Conservation (phyloP, 1,284 basidiomycete species). For the Cryptococcus sp. region DNA sequence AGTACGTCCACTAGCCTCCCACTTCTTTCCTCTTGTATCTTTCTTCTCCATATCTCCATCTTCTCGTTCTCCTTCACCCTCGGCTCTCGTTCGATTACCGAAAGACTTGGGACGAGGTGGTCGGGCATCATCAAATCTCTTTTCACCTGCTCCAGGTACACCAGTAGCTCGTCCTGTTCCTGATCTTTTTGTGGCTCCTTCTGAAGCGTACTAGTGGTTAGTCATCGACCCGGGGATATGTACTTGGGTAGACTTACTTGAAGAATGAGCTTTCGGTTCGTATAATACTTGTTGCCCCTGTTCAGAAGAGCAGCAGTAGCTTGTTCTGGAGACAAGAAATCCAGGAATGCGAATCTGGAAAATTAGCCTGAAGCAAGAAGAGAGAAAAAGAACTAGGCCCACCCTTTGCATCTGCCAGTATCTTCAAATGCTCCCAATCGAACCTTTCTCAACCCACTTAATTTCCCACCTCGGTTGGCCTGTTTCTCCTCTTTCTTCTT, state of each 20-base stretch:
- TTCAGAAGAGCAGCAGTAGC: conserved; percentile 81
- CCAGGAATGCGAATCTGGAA: conserved; percentile 85
- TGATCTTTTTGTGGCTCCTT: conserved; percentile 36
- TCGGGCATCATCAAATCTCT: neutral
- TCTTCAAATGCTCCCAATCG: conserved; percentile 95
- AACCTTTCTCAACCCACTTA: conserved; percentile 75
- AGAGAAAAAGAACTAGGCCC: conserved; percentile 24
- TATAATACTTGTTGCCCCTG: conserved; percentile 73
- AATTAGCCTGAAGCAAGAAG: conserved; percentile 1
- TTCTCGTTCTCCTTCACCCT: neutral
- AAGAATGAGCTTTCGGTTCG: conserved; percentile 79
- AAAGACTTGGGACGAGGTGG: neutral
- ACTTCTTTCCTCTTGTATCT: conserved; percentile 41
- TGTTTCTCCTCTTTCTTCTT: conserved; percentile 9
- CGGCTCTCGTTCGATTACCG: neutral
- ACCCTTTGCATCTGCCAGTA: conserved; percentile 92
- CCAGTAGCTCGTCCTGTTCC: conserved; percentile 5
- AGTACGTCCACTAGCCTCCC: conserved; percentile 53
- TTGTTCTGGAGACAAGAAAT: conserved; percentile 73
- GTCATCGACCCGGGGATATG: conserved; percentile 48
- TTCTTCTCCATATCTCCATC: neutral
- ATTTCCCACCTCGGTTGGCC: conserved; percentile 43
- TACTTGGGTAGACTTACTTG: conserved; percentile 50
- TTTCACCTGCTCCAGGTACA: neutral
- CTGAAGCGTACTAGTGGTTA: conserved; percentile 46